A percentile compares a stretch with the other conserved stretches of the same genome.
Evolutionary conservation across 495 filamentous ascomycete genomes (phyloP).

Genomic region (Lineolata rhizophorae): DNA sequence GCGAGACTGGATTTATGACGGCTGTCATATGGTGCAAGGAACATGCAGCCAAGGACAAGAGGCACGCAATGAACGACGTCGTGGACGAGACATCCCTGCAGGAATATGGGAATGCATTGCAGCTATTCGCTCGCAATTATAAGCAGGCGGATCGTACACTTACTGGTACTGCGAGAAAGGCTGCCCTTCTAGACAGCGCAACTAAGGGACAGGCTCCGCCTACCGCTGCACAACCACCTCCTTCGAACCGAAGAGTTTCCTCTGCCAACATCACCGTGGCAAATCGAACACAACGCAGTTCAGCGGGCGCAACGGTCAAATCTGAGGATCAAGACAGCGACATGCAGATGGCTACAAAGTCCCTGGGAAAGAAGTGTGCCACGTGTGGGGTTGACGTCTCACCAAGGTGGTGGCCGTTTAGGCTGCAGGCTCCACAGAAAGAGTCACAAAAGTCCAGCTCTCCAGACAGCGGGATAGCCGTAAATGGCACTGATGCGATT

Average conservation of each 20-base stretch:
- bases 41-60: slow-evolving; percentile 42
- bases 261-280: slow-evolving; percentile 13
- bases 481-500: too few relatives aligned
- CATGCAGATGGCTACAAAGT: neutral
- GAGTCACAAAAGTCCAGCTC: too few relatives aligned
- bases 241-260: slow-evolving; percentile 8
- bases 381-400: neutral
- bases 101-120: slow-evolving; percentile 75
- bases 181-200: slow-evolving; percentile 37
- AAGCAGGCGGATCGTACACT: slow-evolving; percentile 84
- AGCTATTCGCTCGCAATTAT: slow-evolving; percentile 66
- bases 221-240: neutral
- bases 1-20: slow-evolving; percentile 52
- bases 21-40: slow-evolving; percentile 81
- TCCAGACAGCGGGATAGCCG: too few relatives aligned
- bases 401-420: neutral
- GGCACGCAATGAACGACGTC: slow-evolving; percentile 62
- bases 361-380: neutral
- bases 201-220: slow-evolving; percentile 6
- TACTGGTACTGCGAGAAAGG: slow-evolving; percentile 82
- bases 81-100: slow-evolving; percentile 31
- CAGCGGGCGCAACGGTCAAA: slow-evolving; percentile 7
- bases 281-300: slow-evolving; percentile 5
- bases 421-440: too few relatives aligned
- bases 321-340: slow-evolving; percentile 10